Conservation (phyloP, 768 basidiomycete species). For the Leccinum barrowsii region DNA sequence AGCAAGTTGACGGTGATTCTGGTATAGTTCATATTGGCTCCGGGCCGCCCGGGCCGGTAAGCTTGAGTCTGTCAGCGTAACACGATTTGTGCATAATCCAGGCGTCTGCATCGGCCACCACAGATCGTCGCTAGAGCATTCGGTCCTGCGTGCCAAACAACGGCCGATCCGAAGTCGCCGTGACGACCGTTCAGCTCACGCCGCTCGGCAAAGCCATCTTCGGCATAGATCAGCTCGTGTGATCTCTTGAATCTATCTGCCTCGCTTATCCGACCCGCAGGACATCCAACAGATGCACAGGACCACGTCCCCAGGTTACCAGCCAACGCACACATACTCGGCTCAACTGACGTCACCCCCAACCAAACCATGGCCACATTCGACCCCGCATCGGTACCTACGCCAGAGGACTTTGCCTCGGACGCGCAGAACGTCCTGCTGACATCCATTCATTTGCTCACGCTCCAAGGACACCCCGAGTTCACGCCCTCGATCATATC, state of each 20-base stretch:
- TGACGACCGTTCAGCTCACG: conserved; percentile 42
- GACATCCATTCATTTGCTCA: conserved; percentile 66
- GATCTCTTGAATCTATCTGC: no score
- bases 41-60: no score
- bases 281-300: conserved; percentile 84
- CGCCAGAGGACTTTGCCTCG: conserved; percentile 1
- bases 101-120: conserved; percentile 72
- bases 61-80: no score
- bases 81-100: no score
- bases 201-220: conserved; percentile 67
- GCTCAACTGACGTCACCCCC: conserved; percentile 47
- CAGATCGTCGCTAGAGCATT: conserved; percentile 68
- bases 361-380: conserved; percentile 76
- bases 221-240: conserved; percentile 29
- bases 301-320: conserved; percentile 64
- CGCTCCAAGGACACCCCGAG: conserved; percentile 91
- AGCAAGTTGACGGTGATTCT: no score
- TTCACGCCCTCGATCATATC: conserved; percentile 61
- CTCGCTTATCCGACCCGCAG: conserved; percentile 33
- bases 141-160: conserved; percentile 59
- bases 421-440: conserved; percentile 23
- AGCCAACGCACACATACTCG: conserved; percentile 51
- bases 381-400: conserved; percentile 8
- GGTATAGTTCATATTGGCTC: no score
- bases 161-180: conserved; percentile 65